Evolutionary conservation across 768 basidiomycete genomes (phyloP).

Genomic region (Leccinellum luteum): DNA sequence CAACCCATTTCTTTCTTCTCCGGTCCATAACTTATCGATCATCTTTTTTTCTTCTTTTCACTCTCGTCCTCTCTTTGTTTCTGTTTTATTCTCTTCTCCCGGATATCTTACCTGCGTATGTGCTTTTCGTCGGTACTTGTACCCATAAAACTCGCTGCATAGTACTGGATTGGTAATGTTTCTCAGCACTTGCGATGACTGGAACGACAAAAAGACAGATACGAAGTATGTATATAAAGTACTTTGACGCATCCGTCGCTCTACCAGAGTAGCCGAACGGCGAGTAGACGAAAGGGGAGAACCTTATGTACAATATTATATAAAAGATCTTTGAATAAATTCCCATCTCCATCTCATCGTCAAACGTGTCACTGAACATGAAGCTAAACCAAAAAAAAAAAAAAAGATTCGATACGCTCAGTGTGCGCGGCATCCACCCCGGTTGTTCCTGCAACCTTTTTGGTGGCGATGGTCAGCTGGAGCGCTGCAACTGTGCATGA

Average conservation of each 20-base stretch:
- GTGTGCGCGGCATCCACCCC: neutral
- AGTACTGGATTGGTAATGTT: neutral
- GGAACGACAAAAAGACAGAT: constrained; percentile 5
- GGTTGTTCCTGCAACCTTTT: neutral
- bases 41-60: constrained; percentile 6
- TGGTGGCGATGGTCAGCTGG: neutral
- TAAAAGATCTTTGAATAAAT: neutral
- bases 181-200: neutral
- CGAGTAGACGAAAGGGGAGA: neutral
- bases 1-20: too few relatives aligned
- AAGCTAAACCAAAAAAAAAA: neutral
- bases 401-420: neutral
- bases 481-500: constrained; percentile 13
- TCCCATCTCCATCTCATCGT: neutral
- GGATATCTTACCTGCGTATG: constrained; percentile 9
- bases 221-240: neutral
- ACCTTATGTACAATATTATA: neutral
- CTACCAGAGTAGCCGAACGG: neutral
- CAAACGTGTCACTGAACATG: neutral
- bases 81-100: neutral
- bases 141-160: constrained; percentile 5
- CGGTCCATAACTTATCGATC: constrained; percentile 28
- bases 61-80: neutral
- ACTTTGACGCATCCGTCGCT: neutral
- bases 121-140: constrained; percentile 16